Evolutionary conservation across 164 flowering plant genomes (phyloP).

Genomic region (Tetrastigma voinierianum): DNA sequence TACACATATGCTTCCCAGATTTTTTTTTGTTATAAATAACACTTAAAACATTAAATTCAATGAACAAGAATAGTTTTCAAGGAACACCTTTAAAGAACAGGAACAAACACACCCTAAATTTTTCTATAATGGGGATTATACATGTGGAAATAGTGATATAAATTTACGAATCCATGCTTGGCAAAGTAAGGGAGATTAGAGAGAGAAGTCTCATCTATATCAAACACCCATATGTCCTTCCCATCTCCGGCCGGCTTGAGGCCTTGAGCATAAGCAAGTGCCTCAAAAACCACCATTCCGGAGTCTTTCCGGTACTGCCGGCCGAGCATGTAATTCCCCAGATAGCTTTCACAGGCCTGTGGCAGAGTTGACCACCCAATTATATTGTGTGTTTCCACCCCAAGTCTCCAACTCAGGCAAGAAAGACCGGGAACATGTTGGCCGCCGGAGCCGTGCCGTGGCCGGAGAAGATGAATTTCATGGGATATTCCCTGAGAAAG

Average conservation of each 20-base stretch:
- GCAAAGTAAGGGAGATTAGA: constrained; percentile 36
- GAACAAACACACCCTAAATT: background rate
- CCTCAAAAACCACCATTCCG: constrained; percentile 6
- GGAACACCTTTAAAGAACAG: too few relatives aligned
- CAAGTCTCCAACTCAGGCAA: constrained; percentile 23
- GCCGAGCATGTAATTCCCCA: constrained; percentile 23
- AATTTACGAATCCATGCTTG: constrained; percentile 22
- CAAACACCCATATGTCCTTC: constrained; percentile 38
- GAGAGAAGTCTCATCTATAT: constrained; percentile 40
- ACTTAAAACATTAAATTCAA: too few relatives aligned
- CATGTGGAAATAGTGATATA: too few relatives aligned
- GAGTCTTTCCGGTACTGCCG: constrained; percentile 24
- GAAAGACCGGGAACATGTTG: constrained; percentile 6
- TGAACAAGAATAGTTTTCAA: too few relatives aligned
- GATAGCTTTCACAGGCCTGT: constrained; percentile 12
- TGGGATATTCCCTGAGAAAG: background rate
- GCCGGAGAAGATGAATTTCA: constrained; percentile 15
- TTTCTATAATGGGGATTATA: too few relatives aligned
- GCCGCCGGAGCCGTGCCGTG: constrained; percentile 7
- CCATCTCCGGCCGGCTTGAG: constrained; percentile 25
- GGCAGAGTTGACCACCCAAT: constrained; percentile 13
- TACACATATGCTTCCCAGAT: too few relatives aligned
- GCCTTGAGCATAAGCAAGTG: constrained; percentile 17
- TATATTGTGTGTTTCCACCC: constrained; percentile 18
- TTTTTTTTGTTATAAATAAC: too few relatives aligned